phyloP scores from a whole-genome alignment of 352 stramenopile genomes.

The Pythium vanterpoolii region DNA sequence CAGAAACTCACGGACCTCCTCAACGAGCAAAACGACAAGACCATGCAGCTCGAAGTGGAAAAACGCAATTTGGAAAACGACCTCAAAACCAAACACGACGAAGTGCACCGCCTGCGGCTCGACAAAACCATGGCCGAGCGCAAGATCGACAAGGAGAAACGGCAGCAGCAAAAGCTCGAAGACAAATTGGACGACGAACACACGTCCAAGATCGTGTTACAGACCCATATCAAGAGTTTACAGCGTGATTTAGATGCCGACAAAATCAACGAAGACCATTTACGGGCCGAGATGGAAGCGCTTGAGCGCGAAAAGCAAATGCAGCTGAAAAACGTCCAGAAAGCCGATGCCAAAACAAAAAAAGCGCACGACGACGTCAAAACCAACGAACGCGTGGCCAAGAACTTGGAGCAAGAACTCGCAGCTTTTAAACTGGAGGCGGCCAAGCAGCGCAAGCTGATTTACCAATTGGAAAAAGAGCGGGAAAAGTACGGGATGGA shows the following conservation, averaged over 20 bases:
- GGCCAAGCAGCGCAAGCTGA: conserved; percentile 63
- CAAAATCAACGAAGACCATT: conserved; percentile 74
- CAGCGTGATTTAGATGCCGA: conserved; percentile 77
- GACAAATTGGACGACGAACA: conserved; percentile 91
- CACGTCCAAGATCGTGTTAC: conserved; percentile 74
- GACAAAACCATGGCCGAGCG: conserved; percentile 90
- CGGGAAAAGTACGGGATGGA: conserved; percentile 89
- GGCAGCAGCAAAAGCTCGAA: conserved; percentile 86
- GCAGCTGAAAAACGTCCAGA: conserved; percentile 78
- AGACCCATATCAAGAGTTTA: conserved; percentile 82
- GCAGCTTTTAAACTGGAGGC: conserved; percentile 84
- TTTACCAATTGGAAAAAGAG: conserved; percentile 84
- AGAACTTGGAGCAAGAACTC: conserved; percentile 80
- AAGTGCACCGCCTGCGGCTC: conserved; percentile 79
- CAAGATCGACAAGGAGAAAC: conserved; percentile 87
- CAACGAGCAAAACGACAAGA: conserved; percentile 90
- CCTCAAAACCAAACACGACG: conserved; percentile 81
- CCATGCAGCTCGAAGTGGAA: conserved; percentile 80
- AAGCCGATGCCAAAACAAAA: conserved; percentile 83
- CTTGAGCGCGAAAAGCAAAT: conserved; percentile 88
- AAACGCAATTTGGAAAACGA: conserved; percentile 79
- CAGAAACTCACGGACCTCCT: conserved; percentile 93
- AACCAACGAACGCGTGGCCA: conserved; percentile 90
- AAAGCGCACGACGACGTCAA: conserved; percentile 89
- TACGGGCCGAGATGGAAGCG: conserved; percentile 70